Percentiles rank a stretch among this genome's conserved stretches.
These are phyloP conservation scores for Fraxinus nigra DNA, from an alignment of 305 asterid species.

Conservation along the genomic window DNA sequence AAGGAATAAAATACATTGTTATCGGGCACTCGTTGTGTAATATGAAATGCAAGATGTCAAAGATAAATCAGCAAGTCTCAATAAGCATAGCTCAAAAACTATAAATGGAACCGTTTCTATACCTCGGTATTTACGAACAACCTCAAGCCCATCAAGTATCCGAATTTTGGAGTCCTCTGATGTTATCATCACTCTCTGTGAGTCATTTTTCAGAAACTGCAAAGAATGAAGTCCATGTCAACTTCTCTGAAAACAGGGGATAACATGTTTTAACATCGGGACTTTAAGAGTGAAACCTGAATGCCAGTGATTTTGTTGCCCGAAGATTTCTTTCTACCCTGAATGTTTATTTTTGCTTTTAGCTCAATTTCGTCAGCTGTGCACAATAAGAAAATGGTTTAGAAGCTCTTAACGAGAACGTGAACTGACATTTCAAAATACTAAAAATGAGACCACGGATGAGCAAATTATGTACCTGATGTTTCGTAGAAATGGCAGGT, in stretches of 20 bases:
- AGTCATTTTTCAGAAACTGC: constrained; percentile 55
- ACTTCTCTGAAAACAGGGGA: not conserved
- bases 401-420: not conserved
- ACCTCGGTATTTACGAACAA: constrained; percentile 80
- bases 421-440: not conserved
- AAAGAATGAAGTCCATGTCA: constrained; percentile 24
- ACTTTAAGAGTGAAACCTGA: constrained; percentile 50
- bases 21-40: not conserved
- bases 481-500: constrained; percentile 64
- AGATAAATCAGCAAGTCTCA: not conserved
- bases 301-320: constrained; percentile 69
- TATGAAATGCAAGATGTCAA: not conserved
- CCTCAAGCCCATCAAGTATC: constrained; percentile 68
- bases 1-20: not conserved
- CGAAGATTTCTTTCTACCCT: constrained; percentile 54
- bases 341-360: constrained; percentile 47
- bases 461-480: constrained; percentile 32
- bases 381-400: constrained; percentile 8
- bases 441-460: not conserved
- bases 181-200: constrained; percentile 67
- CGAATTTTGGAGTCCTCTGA: constrained; percentile 81
- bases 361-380: constrained; percentile 45
- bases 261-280: not conserved
- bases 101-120: not conserved
- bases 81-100: constrained; percentile 2